Percentiles rank a stretch among this genome's conserved stretches.
Conservation (phyloP, 345 rosid species). For the Eucalyptus marginata region DNA sequence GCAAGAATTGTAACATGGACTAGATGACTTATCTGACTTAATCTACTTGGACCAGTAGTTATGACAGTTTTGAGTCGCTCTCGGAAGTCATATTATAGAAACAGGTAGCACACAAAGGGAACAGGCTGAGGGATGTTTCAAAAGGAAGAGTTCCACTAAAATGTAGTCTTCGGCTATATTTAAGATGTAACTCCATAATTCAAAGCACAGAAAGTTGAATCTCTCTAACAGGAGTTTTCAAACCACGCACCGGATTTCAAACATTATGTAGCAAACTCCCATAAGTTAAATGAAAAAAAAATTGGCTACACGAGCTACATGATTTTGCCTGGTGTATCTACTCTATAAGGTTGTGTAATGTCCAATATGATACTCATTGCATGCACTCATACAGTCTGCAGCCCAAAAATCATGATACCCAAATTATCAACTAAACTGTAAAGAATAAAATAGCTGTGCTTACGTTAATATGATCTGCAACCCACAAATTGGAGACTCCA, state of each 20-base stretch:
- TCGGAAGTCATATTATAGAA: not conserved
- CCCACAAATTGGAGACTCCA: slow-evolving; percentile 73
- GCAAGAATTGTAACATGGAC: not conserved
- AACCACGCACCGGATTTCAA: not conserved
- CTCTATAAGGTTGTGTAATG: not conserved
- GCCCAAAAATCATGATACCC: not conserved
- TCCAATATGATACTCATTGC: not conserved
- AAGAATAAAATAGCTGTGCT: not conserved
- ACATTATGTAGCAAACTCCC: not conserved
- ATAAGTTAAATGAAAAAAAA: not conserved
- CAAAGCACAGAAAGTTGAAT: not conserved
- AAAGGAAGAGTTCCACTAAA: not conserved
- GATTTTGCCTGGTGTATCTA: not conserved
- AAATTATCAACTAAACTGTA: not conserved
- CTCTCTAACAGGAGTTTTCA: not conserved
- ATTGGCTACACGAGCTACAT: not conserved
- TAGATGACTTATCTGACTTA: not conserved
- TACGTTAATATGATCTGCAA: slow-evolving; percentile 74
- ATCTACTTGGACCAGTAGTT: not conserved
- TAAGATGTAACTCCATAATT: not conserved
- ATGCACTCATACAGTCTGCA: not conserved
- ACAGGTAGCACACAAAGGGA: not conserved
- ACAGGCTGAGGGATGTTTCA: not conserved
- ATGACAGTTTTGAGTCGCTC: not conserved
- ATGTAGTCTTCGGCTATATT: not conserved